These are phyloP conservation scores for Sordariomycetes sp. DNA, from an alignment of 2,329 filamentous ascomycete species.

Conservation along the genomic window DNA sequence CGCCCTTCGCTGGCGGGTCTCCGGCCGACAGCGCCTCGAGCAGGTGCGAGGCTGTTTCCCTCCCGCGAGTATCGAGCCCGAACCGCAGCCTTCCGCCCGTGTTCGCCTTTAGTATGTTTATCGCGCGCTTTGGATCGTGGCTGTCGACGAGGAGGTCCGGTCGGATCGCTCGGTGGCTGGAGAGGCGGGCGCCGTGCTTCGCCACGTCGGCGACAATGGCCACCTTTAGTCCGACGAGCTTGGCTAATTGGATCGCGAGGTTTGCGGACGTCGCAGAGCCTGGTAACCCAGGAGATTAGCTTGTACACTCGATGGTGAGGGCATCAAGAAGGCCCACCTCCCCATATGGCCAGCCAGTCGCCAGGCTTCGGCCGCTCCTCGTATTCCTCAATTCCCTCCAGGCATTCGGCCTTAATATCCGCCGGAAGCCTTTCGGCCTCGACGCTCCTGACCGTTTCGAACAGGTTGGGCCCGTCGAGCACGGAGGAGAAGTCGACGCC, in stretches of 20 bases:
- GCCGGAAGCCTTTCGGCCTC: constrained; percentile 36
- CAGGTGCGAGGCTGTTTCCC: constrained; percentile 49
- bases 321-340: constrained; percentile 32
- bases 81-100: constrained; percentile 50
- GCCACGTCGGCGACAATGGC: constrained; percentile 56
- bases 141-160: constrained; percentile 61
- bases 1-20: not conserved
- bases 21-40: constrained; percentile 35
- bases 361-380: constrained; percentile 38
- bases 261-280: constrained; percentile 60
- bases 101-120: constrained; percentile 52
- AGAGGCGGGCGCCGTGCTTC: constrained; percentile 51
- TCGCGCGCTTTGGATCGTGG: constrained; percentile 52
- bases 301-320: not conserved
- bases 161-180: constrained; percentile 29
- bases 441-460: constrained; percentile 35
- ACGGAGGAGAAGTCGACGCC: constrained; percentile 52
- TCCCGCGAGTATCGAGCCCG: constrained; percentile 56
- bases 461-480: constrained; percentile 47
- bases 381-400: constrained; percentile 35
- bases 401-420: constrained; percentile 54
- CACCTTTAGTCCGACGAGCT: constrained; percentile 52
- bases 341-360: constrained; percentile 68
- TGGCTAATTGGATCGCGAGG: constrained; percentile 56
- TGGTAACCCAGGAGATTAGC: constrained; percentile 11